Percentiles rank a stretch among this genome's conserved stretches.
These are phyloP conservation scores for Fusarium avenaceum DNA, from an alignment of 2,329 filamentous ascomycete species.

Conservation along the genomic window DNA sequence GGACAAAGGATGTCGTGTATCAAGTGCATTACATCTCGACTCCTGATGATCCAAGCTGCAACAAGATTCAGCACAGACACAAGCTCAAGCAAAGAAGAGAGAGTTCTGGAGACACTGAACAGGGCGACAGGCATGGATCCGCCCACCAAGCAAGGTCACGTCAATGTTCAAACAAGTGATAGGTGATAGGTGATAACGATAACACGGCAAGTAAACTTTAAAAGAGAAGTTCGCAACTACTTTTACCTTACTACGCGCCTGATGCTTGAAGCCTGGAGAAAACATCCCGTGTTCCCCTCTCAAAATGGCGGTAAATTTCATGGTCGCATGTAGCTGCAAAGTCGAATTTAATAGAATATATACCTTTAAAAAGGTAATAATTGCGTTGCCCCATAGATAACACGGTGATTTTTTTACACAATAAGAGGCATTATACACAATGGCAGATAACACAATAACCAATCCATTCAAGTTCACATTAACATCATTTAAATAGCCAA, in stretches of 20 bases:
- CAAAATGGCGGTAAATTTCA: background rate
- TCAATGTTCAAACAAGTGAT: background rate
- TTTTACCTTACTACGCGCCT: background rate
- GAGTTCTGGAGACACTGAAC: background rate
- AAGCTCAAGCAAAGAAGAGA: background rate
- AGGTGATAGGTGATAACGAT: background rate
- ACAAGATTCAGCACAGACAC: background rate
- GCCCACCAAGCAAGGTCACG: conserved; percentile 17
- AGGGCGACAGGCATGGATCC: conserved; percentile 9
- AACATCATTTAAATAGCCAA: no score
- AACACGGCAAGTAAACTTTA: background rate
- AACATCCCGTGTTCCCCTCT: background rate
- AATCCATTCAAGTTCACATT: no score
- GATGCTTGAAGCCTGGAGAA: background rate
- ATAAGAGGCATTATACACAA: no score
- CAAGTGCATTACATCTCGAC: conserved; percentile 16
- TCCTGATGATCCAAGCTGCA: conserved; percentile 31
- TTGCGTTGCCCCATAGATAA: no score
- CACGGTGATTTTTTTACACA: no score
- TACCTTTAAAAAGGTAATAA: no score
- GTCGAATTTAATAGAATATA: conserved; percentile 7
- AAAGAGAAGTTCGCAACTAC: background rate
- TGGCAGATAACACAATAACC: no score
- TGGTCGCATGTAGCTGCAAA: conserved; percentile 9
- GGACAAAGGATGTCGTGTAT: conserved; percentile 23